A percentile compares a stretch with the other conserved stretches of the same genome.
Conservation (phyloP, 306 rosid genomes). For the Glycine soja region DNA sequence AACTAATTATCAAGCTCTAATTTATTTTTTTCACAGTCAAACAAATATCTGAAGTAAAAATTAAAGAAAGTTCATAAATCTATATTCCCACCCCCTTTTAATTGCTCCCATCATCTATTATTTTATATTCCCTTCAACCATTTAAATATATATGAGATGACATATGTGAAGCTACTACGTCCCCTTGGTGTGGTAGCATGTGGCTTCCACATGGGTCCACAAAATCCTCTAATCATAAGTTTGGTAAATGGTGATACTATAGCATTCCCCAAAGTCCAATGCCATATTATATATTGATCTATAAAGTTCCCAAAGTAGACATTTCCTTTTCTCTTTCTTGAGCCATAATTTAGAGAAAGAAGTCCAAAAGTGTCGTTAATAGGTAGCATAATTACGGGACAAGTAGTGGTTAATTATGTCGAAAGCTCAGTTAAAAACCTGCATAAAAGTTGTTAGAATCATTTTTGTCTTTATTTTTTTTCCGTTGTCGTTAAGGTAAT, state of each 20-base stretch:
- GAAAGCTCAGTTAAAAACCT: conserved; percentile 29
- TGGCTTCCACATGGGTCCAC: conserved; percentile 58
- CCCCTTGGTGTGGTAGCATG: conserved; percentile 37
- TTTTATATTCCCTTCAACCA: conserved; percentile 15
- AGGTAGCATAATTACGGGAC: conserved; percentile 34
- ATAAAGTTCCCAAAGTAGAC: conserved; percentile 45
- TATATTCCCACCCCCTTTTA: neutral
- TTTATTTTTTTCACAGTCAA: neutral
- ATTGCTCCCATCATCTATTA: conserved; percentile 18
- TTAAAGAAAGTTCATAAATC: neutral
- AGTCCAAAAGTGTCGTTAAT: conserved; percentile 39
- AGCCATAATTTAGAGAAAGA: conserved; percentile 35
- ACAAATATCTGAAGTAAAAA: neutral
- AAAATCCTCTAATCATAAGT: conserved; percentile 52
- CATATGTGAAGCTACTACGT: conserved; percentile 26
- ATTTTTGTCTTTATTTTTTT: neutral
- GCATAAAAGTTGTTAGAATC: neutral
- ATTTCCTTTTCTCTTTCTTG: neutral
- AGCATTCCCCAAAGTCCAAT: conserved; percentile 33
- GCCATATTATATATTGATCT: conserved; percentile 21
- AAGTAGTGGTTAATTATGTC: conserved; percentile 44
- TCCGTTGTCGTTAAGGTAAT: too few species aligned
- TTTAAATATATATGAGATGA: conserved; percentile 37
- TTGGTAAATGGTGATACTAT: conserved; percentile 33
- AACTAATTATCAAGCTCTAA: neutral